These are phyloP conservation scores for Cladosporium sp. DNA, from an alignment of 2,329 filamentous ascomycete species.

Conservation along the genomic window DNA sequence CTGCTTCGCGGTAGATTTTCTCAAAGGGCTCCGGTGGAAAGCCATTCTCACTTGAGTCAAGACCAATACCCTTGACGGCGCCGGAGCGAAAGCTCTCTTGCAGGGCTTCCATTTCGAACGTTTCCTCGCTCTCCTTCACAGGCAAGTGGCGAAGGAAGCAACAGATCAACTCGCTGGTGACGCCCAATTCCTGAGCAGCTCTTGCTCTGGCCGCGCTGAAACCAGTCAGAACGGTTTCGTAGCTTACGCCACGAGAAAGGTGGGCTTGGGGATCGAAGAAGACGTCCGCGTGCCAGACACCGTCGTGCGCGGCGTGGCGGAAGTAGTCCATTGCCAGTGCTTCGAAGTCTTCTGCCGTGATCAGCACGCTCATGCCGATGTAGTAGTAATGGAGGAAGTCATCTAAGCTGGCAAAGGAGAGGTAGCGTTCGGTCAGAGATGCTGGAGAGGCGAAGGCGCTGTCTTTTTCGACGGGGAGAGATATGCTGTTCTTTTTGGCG, in stretches of 20 bases:
- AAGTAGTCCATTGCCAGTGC: constrained; percentile 70
- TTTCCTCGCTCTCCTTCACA: constrained; percentile 49
- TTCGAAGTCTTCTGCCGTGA: constrained; percentile 64
- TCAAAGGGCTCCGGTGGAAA: constrained; percentile 52
- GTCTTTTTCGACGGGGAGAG: constrained; percentile 52
- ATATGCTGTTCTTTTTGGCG: constrained; percentile 60
- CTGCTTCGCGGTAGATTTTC: constrained; percentile 55
- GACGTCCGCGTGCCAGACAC: constrained; percentile 67
- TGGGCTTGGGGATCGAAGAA: constrained; percentile 82
- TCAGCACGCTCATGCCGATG: constrained; percentile 66
- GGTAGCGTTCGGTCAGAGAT: constrained; percentile 59
- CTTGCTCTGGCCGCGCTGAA: constrained; percentile 56
- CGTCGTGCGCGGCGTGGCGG: constrained; percentile 56
- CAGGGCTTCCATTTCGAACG: constrained; percentile 41
- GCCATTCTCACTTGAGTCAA: constrained; percentile 56
- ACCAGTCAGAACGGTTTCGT: constrained; percentile 60
- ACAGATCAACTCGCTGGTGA: constrained; percentile 63
- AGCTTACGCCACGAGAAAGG: constrained; percentile 56
- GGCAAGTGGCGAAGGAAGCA: constrained; percentile 70
- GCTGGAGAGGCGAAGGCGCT: constrained; percentile 58
- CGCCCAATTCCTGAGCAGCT: constrained; percentile 58
- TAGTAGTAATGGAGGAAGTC: constrained; percentile 79
- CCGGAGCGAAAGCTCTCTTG: constrained; percentile 45
- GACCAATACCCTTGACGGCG: constrained; percentile 58
- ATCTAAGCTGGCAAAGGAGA: constrained; percentile 63